Evolutionary conservation across 345 rosid genomes (phyloP), one percentile per base, ranked within the genome.

Genomic region (Erodium maritimum): DNA sequence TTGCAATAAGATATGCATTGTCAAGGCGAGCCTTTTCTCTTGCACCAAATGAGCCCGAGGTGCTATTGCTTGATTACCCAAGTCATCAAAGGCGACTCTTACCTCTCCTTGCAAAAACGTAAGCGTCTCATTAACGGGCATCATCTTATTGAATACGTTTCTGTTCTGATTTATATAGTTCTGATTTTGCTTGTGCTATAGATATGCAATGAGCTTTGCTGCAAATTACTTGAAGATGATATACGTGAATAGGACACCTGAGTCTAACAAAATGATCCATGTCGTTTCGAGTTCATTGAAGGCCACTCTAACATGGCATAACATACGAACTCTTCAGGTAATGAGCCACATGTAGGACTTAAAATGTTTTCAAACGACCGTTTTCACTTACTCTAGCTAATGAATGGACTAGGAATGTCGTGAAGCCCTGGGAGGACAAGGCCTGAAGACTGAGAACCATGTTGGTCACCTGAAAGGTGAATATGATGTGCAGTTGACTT

Each of bases 401-500:
- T 33, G 23, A 42, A 17, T 70, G 54, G 59, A 54, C 33, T 54
- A 88, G 98, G 98, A 91, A 82, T 88, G 98, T 19, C 98, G 95
- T 65, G 98, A 91, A 81, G 98, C 96, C 55, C 81, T 88, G 61
- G 96, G 95, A 72, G 98, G 96, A 57, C 98, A 91, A 75, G 96
- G 98, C 42, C 57, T 86, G 67, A 91, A 87, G 80, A 84, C 91
- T 25, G 96, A 91, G 71, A 93, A 88, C 71, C 85, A 64, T 59
- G 74, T 93, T 57, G 99, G 99, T 66, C 89, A 82, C 48, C 54
- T 86, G 71, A 93, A 81, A 80, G 74, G 86, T 69, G 99, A 93
- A 79, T 82, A 52, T 67, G 96, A 93, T 67, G 95, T 88, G 58
- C 99, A 88, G 66, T 74, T 86, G 58, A 93, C 99, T 21, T 86